phyloP scores from a whole-genome alignment of 2,329 filamentous ascomycete species.

The Venturia pyrina region DNA sequence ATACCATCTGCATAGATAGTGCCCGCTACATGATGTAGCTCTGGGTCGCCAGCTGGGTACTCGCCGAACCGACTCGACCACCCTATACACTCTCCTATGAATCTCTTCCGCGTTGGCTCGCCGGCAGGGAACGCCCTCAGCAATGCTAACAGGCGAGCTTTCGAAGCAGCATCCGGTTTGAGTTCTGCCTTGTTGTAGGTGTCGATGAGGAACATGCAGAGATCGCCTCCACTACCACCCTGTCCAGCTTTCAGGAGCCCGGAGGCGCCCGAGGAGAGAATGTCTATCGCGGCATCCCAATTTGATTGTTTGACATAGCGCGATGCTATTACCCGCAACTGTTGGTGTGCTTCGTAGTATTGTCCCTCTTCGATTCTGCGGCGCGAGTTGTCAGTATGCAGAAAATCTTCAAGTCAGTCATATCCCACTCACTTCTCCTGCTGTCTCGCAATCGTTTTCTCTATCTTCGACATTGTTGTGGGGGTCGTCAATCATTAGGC shows the following conservation, averaged over 20 bases:
- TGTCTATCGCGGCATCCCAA: conserved; percentile 76
- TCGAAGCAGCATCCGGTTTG: conserved; percentile 62
- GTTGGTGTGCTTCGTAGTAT: conserved; percentile 97
- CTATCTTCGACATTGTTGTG: conserved; percentile 42
- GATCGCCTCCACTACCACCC: conserved; percentile 82
- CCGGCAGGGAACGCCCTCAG: conserved; percentile 69
- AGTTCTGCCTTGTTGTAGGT: conserved; percentile 83
- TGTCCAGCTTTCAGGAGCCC: conserved; percentile 86
- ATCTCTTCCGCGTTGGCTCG: conserved; percentile 89
- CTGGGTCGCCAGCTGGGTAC: conserved; percentile 83
- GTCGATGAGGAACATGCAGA: conserved; percentile 79
- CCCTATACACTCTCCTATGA: conserved; percentile 72
- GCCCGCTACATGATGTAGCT: conserved; percentile 86
- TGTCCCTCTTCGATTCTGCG: conserved; percentile 75
- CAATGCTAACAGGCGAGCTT: conserved; percentile 65
- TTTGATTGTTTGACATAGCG: conserved; percentile 85
- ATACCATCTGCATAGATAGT: conserved; percentile 72
- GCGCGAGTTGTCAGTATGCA: conserved; percentile 16
- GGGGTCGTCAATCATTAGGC: not conserved
- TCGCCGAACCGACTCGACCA: conserved; percentile 85
- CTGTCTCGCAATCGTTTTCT: conserved; percentile 64
- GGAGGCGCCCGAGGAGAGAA: conserved; percentile 74
- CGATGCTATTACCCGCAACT: conserved; percentile 88
- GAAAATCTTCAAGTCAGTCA: not conserved
- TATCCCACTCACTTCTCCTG: conserved; percentile 54